Percentiles rank a stretch among this genome's conserved stretches.
phyloP scores from a whole-genome alignment of 2,329 filamentous ascomycete genomes.

The Colletotrichum salicis region DNA sequence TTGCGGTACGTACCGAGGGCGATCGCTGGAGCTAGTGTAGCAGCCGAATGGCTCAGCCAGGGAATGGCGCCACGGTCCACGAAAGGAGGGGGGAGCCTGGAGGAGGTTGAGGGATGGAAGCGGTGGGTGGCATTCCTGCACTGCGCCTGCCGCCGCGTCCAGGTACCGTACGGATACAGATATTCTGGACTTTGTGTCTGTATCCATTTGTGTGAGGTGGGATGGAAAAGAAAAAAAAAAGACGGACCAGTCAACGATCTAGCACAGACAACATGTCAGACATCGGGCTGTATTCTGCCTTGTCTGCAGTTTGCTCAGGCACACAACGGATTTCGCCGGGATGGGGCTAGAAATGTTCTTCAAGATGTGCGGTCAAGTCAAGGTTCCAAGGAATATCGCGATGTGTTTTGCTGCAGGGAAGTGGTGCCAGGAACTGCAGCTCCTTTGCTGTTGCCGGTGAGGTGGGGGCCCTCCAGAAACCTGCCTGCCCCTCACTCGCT shows the following conservation, averaged over 20 bases:
- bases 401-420: slow-evolving; percentile 3
- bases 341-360: not conserved
- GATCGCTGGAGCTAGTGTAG: slow-evolving; percentile 27
- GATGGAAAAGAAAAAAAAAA: not conserved
- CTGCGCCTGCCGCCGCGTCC: slow-evolving; percentile 3
- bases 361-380: slow-evolving; percentile 10
- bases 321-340: slow-evolving; percentile 6
- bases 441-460: slow-evolving; percentile 28
- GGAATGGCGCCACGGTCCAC: slow-evolving; percentile 21
- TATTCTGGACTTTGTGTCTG: too few species aligned
- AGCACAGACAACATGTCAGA: slow-evolving; percentile 4
- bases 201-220: not conserved
- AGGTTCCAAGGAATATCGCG: slow-evolving; percentile 3
- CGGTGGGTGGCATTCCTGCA: not conserved
- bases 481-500: slow-evolving; percentile 27
- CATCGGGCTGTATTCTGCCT: not conserved
- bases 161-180: not conserved
- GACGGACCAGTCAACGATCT: not conserved
- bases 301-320: not conserved
- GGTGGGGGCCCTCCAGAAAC: slow-evolving; percentile 20
- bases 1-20: slow-evolving; percentile 28
- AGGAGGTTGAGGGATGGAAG: slow-evolving; percentile 2
- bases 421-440: slow-evolving; percentile 9
- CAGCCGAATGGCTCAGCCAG: slow-evolving; percentile 30
- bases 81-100: not conserved